Evolutionary conservation across 73 alveolate species (phyloP).

Genomic region (Durusdinium trenchii): DNA sequence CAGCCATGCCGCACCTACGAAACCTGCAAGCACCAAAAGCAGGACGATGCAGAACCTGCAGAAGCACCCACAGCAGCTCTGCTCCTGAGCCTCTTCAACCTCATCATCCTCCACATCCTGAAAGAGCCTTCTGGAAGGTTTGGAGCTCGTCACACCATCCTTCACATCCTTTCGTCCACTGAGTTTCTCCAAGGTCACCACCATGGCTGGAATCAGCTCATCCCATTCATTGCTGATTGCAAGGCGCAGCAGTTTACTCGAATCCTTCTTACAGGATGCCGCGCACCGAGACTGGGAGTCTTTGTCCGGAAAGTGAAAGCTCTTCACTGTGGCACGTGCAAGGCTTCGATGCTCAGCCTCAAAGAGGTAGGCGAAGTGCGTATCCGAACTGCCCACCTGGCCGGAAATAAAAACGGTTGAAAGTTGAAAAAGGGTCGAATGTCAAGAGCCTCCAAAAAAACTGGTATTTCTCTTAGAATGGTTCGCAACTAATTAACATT

Average conservation of each 20-base stretch:
- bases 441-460: no score
- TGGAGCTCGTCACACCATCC: background rate
- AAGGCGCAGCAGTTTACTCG: background rate
- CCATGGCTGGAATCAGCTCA: slow-evolving; percentile 62
- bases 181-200: slow-evolving; percentile 18
- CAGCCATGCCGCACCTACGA: slow-evolving; percentile 47
- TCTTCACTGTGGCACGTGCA: slow-evolving; percentile 19
- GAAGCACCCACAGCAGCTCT: slow-evolving; percentile 36
- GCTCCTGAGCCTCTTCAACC: slow-evolving; percentile 4
- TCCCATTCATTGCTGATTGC: slow-evolving; percentile 64
- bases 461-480: background rate
- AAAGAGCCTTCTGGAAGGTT: background rate
- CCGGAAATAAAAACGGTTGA: background rate
- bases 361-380: slow-evolving; percentile 36
- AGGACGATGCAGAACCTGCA: slow-evolving; percentile 34
- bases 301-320: slow-evolving; percentile 55
- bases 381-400: slow-evolving; percentile 51
- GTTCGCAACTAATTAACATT: background rate
- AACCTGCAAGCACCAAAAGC: slow-evolving; percentile 25
- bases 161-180: background rate
- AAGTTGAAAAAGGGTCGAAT: background rate
- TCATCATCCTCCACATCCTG: background rate
- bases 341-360: slow-evolving; percentile 53
- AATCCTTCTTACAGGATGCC: background rate
- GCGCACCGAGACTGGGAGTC: background rate